Evolutionary conservation across 2,329 filamentous ascomycete species (phyloP).

Genomic region (Apiospora hydei): DNA sequence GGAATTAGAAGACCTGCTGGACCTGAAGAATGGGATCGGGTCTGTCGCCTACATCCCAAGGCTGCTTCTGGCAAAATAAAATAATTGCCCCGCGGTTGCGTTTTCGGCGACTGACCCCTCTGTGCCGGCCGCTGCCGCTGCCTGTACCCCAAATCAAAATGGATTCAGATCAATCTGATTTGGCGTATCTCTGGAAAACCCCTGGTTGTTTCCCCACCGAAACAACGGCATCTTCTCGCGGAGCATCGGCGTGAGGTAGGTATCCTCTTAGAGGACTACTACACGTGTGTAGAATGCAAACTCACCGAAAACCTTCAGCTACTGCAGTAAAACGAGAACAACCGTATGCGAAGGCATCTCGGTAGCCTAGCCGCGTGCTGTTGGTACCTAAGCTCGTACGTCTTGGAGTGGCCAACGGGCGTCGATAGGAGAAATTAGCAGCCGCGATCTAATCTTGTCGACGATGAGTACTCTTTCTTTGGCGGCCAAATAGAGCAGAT

Average conservation of each 20-base stretch:
- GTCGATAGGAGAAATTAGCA: not conserved
- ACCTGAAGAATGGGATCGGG: not conserved
- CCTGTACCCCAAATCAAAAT: not conserved
- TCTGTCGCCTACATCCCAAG: not conserved
- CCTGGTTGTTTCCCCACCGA: not conserved
- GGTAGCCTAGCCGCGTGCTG: not conserved
- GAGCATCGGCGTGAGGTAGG: not conserved
- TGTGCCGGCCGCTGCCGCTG: not conserved
- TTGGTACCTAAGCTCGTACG: no score
- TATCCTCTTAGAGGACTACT: not conserved
- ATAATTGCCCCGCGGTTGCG: slow-evolving; percentile 17
- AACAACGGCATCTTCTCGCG: not conserved
- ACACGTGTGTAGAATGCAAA: not conserved
- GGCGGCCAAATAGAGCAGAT: no score
- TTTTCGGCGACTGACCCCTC: slow-evolving; percentile 17
- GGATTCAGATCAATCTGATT: not conserved
- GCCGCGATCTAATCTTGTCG: not conserved
- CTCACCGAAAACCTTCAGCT: no score
- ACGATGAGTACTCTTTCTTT: no score
- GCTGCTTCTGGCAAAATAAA: slow-evolving; percentile 2
- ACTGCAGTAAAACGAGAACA: not conserved
- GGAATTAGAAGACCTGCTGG: not conserved
- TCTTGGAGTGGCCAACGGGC: not conserved
- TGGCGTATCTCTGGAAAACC: not conserved
- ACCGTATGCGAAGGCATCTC: not conserved